Percentiles rank a stretch among this genome's conserved stretches.
phyloP scores from a whole-genome alignment of 192 early-diverging fungal species.

The Coemansia sp. region DNA sequence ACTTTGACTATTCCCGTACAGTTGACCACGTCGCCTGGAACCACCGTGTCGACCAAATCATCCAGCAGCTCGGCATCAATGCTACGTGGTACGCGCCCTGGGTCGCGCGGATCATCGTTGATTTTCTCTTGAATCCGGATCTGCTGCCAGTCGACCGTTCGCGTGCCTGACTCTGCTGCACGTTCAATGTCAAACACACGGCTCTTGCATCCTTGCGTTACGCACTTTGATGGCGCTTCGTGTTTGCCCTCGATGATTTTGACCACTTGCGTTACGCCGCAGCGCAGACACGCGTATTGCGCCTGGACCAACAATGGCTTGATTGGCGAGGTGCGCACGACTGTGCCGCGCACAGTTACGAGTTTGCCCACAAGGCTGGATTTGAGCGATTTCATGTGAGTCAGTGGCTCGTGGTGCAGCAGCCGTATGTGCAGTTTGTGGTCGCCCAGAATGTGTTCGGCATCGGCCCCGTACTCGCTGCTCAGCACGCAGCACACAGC shows the following conservation, averaged over 20 bases:
- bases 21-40: slow-evolving; percentile 81
- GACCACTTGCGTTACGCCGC: slow-evolving; percentile 58
- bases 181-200: slow-evolving; percentile 63
- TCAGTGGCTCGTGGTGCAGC: slow-evolving; percentile 54
- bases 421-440: slow-evolving; percentile 52
- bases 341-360: slow-evolving; percentile 72
- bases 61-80: slow-evolving; percentile 76
- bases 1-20: slow-evolving; percentile 78
- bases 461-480: slow-evolving; percentile 40
- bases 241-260: slow-evolving; percentile 67
- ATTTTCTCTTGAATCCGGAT: slow-evolving; percentile 83
- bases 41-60: slow-evolving; percentile 73
- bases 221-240: slow-evolving; percentile 61
- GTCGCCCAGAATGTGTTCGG: slow-evolving; percentile 46
- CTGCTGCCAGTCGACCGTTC: slow-evolving; percentile 75
- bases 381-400: slow-evolving; percentile 70
- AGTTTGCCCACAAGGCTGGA: slow-evolving; percentile 70
- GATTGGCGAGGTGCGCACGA: slow-evolving; percentile 74
- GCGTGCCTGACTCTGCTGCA: slow-evolving; percentile 50
- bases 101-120: slow-evolving; percentile 66
- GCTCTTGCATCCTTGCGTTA: slow-evolving; percentile 64
- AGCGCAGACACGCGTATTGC: slow-evolving; percentile 63
- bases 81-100: slow-evolving; percentile 71
- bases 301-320: slow-evolving; percentile 67
- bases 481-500: slow-evolving; percentile 50